Percentiles rank a stretch among this genome's conserved stretches.
phyloP scores from a whole-genome alignment of 169 alveolate species.

The Pseudocohnilembus persalinus region DNA sequence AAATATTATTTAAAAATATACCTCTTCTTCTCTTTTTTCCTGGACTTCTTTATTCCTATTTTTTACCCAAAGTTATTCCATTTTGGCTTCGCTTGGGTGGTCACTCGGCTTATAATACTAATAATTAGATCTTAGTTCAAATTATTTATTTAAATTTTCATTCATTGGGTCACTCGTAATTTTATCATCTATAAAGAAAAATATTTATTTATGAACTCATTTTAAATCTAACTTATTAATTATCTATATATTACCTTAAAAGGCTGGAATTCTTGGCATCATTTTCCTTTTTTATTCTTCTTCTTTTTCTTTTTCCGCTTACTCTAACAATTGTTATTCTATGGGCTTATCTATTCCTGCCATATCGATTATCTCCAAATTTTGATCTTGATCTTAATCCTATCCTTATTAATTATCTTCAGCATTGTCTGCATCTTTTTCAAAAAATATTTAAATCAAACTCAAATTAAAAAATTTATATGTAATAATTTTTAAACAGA shows the following conservation, averaged over 20 bases:
- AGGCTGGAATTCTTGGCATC: not conserved
- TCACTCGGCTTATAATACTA: not conserved
- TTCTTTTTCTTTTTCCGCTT: not conserved
- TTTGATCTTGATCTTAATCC: no score
- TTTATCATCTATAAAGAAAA: not conserved
- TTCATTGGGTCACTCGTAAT: not conserved
- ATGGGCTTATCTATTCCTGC: no score
- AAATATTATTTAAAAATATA: no score
- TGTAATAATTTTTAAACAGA: no score
- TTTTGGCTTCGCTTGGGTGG: not conserved
- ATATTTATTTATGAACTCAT: not conserved
- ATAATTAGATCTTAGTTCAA: not conserved
- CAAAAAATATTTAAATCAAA: no score
- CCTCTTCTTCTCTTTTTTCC: not conserved
- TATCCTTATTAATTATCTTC: no score
- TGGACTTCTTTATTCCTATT: not conserved
- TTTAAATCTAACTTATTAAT: no score
- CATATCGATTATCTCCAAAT: no score
- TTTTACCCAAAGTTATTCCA: not conserved
- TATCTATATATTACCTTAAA: not conserved
- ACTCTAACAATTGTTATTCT: no score
- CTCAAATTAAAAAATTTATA: no score
- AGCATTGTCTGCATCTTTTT: no score
- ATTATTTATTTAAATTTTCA: no score
- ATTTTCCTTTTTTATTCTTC: not conserved